Evolutionary conservation across 441 rosid species (phyloP), one percentile per base, ranked within the genome.

Genomic region (Adansonia grandidieri): DNA sequence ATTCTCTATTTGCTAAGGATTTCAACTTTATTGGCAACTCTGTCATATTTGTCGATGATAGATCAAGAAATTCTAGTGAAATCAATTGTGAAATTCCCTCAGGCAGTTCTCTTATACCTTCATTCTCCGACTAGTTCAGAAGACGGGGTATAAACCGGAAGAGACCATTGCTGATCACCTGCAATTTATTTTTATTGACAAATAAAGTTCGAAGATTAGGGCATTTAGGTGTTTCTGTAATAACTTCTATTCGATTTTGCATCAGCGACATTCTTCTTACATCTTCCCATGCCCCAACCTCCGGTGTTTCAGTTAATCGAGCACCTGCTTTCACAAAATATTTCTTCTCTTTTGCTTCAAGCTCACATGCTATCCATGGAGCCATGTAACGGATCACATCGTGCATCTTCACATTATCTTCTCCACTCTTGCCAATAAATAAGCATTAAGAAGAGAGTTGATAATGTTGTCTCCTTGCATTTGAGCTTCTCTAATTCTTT

Each of bases 211-310:
- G 69, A 37, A 64, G 69, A 42, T 64, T 37, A 7, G 20, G 69
- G 17, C 69, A 64, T 6, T 2, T 64, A 15, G 69, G 69, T 6
- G 47, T 11, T 64, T 2, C 69, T 13, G 0, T 15, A 0, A 64
- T 13, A 64, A 11, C 20, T 64, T 15, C 9, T 2, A 37, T 64
- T 5, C 1, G 1, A 1, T 64, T 64, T 37, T 37, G 9, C 69
- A 37, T 64, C 47, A 64, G 2, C 0, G 68, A 37, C 68, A 64
- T 64, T 64, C 68, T 64, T 64, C n/a, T 32, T 64, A n/a, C n/a
- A 32, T 10, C 47, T 64, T 37, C 3, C 68, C 68, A 64, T 15
- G 11, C 7, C n/a, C 0, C 40, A 14, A 14, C 47, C 6, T 37
- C 10, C 0, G 47, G 47, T 0, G 1, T 20, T 14, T 37, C 11